These are phyloP conservation scores for Rhinocladiella similis DNA, from an alignment of 2,329 filamentous ascomycete species.

Conservation along the genomic window DNA sequence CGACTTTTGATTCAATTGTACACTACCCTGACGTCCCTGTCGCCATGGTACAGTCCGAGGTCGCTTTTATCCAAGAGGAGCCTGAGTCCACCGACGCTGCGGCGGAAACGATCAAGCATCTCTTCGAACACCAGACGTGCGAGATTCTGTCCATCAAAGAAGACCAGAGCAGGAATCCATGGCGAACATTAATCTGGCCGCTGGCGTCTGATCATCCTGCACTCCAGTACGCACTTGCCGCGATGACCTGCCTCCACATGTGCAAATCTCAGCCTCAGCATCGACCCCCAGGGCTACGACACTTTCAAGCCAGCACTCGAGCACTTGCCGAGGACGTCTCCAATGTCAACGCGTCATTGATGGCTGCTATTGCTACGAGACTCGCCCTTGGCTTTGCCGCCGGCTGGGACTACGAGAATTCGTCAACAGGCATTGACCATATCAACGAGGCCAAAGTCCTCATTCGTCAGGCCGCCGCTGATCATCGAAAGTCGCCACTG, in stretches of 20 bases:
- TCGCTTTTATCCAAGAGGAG: background rate
- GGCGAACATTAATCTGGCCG: slow-evolving; percentile 15
- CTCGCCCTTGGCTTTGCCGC: slow-evolving; percentile 13
- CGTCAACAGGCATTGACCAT: slow-evolving; percentile 17
- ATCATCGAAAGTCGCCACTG: slow-evolving; percentile 38
- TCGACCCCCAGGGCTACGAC: slow-evolving; percentile 3
- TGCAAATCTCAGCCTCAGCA: slow-evolving; percentile 13
- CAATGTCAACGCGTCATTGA: background rate
- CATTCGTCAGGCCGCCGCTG: slow-evolving; percentile 27
- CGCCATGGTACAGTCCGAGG: too few species aligned
- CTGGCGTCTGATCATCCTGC: slow-evolving; percentile 9
- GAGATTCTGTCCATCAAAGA: slow-evolving; percentile 18
- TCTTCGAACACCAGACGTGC: slow-evolving; percentile 16
- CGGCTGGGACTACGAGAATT: slow-evolving; percentile 10
- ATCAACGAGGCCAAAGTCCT: slow-evolving; percentile 8
- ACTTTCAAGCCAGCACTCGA: slow-evolving; percentile 8
- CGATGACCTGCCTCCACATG: slow-evolving; percentile 15
- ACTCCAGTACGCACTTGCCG: slow-evolving; percentile 18
- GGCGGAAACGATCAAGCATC: slow-evolving; percentile 7
- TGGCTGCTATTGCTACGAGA: slow-evolving; percentile 8
- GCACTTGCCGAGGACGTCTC: background rate
- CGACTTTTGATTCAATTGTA: too few species aligned
- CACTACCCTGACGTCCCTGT: background rate
- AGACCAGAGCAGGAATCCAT: slow-evolving; percentile 16
- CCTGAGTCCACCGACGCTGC: background rate